Evolutionary conservation across 2,329 filamentous ascomycete species (phyloP).

Genomic region (Sporothrix humicola): DNA sequence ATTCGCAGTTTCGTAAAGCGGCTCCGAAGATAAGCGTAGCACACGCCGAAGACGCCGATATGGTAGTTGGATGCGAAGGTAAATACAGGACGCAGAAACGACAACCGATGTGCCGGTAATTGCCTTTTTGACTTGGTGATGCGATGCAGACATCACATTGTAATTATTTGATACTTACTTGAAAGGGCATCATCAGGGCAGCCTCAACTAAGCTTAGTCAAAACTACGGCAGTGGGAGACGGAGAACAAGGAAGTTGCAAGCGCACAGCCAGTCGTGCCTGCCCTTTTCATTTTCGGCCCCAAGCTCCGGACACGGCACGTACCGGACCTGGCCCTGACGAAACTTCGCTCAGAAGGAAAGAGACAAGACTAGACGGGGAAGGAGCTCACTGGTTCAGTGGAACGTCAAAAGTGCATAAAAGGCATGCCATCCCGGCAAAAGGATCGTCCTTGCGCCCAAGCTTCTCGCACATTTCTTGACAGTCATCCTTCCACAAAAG

Average conservation of each 20-base stretch:
- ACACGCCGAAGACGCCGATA: constrained; percentile 2
- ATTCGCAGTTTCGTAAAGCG: too few species aligned
- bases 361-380: not conserved
- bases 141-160: not conserved
- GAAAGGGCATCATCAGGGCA: not conserved
- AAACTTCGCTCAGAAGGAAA: not conserved
- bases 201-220: not conserved
- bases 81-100: too few species aligned
- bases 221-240: not conserved
- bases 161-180: not conserved
- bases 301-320: not conserved
- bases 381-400: not conserved
- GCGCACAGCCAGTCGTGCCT: not conserved
- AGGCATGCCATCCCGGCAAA: not conserved
- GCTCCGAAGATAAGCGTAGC: not conserved
- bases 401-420: not conserved
- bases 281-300: not conserved
- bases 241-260: not conserved
- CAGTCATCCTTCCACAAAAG: not conserved
- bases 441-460: not conserved
- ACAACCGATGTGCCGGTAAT: too few species aligned
- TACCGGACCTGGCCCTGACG: not conserved
- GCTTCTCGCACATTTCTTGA: not conserved
- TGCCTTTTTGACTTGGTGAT: not conserved
- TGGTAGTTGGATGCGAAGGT: not conserved